Conservation (phyloP, 2,329 filamentous ascomycete species). For the Colletotrichum tabaci region DNA sequence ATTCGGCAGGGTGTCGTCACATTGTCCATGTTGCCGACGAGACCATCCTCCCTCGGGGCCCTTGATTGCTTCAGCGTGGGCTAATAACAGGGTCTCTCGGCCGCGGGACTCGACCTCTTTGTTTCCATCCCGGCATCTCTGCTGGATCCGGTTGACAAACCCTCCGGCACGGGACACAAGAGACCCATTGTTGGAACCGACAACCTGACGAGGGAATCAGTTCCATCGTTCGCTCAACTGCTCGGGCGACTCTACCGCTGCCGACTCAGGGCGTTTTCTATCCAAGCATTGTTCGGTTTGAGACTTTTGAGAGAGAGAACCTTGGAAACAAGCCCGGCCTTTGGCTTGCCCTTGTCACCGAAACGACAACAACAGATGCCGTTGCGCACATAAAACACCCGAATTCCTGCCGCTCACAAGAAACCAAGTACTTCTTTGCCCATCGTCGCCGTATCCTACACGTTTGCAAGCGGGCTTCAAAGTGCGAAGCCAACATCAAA, state of each 20-base stretch:
- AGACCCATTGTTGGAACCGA: not conserved
- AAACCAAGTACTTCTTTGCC: too few relatives aligned
- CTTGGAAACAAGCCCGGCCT: not conserved
- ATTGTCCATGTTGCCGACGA: too few relatives aligned
- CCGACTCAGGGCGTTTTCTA: not conserved
- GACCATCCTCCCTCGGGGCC: not conserved
- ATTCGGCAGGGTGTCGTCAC: too few relatives aligned
- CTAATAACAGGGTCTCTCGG: not conserved
- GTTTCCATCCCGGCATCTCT: not conserved
- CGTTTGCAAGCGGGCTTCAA: slow-evolving; percentile 1
- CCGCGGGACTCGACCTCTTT: not conserved
- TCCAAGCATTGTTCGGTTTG: not conserved
- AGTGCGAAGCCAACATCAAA: not conserved
- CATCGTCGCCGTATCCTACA: not conserved
- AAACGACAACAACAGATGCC: not conserved
- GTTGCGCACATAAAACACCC: not conserved
- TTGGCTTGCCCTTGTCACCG: not conserved
- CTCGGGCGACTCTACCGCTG: not conserved
- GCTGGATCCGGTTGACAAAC: not conserved
- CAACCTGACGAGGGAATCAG: not conserved
- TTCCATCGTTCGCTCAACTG: not conserved
- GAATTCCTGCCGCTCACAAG: not conserved
- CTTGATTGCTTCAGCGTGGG: not conserved
- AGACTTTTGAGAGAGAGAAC: not conserved
- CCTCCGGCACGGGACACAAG: not conserved